Evolutionary conservation across 768 basidiomycete genomes (phyloP), one percentile per base, ranked within the genome.

Genomic region (Lyophyllum semitale): DNA sequence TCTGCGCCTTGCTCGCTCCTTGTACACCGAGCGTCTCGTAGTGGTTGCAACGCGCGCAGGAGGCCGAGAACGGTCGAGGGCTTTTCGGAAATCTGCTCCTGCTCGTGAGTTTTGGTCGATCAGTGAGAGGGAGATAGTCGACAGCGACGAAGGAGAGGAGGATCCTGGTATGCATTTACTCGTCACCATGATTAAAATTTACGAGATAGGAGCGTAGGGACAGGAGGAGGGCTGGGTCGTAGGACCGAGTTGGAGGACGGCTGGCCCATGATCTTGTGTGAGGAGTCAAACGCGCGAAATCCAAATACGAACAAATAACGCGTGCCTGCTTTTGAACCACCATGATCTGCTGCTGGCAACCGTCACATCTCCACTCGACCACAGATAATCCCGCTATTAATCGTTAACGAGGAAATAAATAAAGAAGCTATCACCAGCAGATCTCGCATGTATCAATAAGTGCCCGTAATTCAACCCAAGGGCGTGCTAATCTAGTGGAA

Each of bases 1-100:
- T 77, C 55, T 77, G 76, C 13, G 73, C 73, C 57, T 74, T 79
- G 17, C 69, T 68, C 1, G 77, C 77, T 26, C 66, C 58, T 15
- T 55, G 68, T 13, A 79, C 62, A 8, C 77, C 76, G 8, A 79
- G 64, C 4, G 75, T 76, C 52, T 71, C 66, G 58, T 79, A 79
- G 57, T 78, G 76, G 51, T 71, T 66, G 26, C 37, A 41, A 7
- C 55, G 52, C 20, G 12, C 20, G 27, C 46, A 53, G 27, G 72
- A 66, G 15, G 60, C 58, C 7, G 68, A 68, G 57, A 73, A 71
- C 29, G 30, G 29, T 35, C 57, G 62, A 12, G 17, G 9, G 15
- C 18, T 12, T 8, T 18, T 13, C 4, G 4, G 15, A 15, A 45
- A 18, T 27, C 17, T 29, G 26, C 44, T 42, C 18, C 30, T 51